phyloP scores from a whole-genome alignment of 257 asterid species.

The Marsdenia floribunda region DNA sequence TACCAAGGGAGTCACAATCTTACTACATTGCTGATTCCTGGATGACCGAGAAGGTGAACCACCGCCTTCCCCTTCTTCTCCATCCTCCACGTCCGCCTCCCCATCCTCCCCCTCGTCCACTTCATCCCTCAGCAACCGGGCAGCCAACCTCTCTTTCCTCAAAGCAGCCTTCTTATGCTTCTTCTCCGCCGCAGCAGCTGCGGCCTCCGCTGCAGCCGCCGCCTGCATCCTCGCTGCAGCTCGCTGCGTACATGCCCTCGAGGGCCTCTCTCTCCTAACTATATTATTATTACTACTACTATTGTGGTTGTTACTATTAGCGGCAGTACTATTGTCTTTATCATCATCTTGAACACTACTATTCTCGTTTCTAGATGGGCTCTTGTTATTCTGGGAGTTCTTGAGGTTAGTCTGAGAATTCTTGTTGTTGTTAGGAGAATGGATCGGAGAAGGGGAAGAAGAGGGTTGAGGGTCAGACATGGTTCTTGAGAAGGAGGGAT shows the following conservation, averaged over 20 bases:
- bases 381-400: slow-evolving; percentile 23
- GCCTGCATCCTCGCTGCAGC: slow-evolving; percentile 85
- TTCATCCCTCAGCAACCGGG: slow-evolving; percentile 63
- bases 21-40: slow-evolving; percentile 45
- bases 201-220: slow-evolving; percentile 82
- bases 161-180: slow-evolving; percentile 44
- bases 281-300: slow-evolving; percentile 32
- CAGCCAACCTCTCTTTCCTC: slow-evolving; percentile 51
- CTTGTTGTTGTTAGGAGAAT: slow-evolving; percentile 24
- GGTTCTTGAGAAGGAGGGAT: slow-evolving; percentile 21
- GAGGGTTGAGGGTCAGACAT: slow-evolving; percentile 40
- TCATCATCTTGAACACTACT: slow-evolving; percentile 24
- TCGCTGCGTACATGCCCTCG: slow-evolving; percentile 94
- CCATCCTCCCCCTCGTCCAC: slow-evolving; percentile 39
- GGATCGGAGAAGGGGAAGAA: slow-evolving; percentile 66
- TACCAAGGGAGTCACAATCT: slow-evolving; percentile 55
- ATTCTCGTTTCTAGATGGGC: slow-evolving; percentile 19
- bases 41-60: slow-evolving; percentile 33
- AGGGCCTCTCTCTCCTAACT: slow-evolving; percentile 77
- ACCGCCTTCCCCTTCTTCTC: slow-evolving; percentile 37
- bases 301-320: slow-evolving; percentile 25
- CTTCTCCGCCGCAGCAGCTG: slow-evolving; percentile 47
- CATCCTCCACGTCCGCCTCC: slow-evolving; percentile 32
- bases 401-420: slow-evolving; percentile 27
- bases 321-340: slow-evolving; percentile 31